Base-by-base conservation (phyloP, 2,329 filamentous ascomycete genomes). In the Corinectria fuckeliana region DNA sequence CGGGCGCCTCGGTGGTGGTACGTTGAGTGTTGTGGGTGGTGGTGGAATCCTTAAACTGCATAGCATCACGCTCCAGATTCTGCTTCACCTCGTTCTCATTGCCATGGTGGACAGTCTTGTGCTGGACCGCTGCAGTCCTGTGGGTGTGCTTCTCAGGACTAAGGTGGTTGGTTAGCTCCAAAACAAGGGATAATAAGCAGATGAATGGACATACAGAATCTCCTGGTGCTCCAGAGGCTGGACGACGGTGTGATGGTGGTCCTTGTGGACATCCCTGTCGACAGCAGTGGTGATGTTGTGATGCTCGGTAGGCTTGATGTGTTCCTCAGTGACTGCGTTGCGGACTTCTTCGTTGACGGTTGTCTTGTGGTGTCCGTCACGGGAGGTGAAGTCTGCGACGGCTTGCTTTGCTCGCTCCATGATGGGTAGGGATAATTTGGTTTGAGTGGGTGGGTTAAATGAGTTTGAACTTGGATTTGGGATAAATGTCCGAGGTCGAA, bases 171-270 rank as follows among this genome's bases (percentile, higher is more conserved):
- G 44, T 38, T 42, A 50, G 36, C 2, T n/a, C 18, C 5, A 6
- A 1, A 18, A 8, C 8, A 8, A 9, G 14, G 3, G 13, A 20
- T 4, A 4, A 3, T 0, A 8, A 14, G n/a, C 2, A 2, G 7
- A 9, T 3, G 4, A 2, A 5, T 6, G 6, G 2, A 80, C 79
- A 69, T 85, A 85, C 63, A 80, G 75, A 57, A 58, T 66, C 52
- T 78, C 75, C 30, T 69, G 69, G 14, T 63, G 58, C 11, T 65
- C 42, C 21, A 92, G 76, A 0, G 89, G 89, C 75, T 91, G 89
- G 1, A 91, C 77, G 0, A 86, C 87, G 45, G 87, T 89, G 73
- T 91, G 88, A 72, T 90, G 86, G 68, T 91, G 89, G 59, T 91
- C 86, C 72, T 91, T 88, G 71, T 91, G 88, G 4, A 91, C 78